Base-by-base conservation (phyloP, 495 filamentous ascomycete species). In the Emericellopsis terricola region DNA sequence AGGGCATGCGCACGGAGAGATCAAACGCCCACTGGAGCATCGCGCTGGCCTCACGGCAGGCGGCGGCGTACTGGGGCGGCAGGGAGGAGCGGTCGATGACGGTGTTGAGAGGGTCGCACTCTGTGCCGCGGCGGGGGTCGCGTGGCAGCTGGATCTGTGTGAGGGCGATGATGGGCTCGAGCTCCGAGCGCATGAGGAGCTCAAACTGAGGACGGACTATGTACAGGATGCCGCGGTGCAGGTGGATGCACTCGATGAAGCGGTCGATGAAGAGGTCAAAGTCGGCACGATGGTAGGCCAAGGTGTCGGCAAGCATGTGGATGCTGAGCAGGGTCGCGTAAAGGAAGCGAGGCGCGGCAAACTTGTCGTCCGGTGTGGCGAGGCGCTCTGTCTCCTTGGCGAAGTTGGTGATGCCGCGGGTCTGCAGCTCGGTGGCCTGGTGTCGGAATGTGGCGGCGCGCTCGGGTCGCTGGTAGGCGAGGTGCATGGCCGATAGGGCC, bases 301-400 rank as follows among this genome's bases (percentile, higher is more conserved):
- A 42, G 1, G 46, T 46, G 24, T 65, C 53, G 35, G 42, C 58
- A 28, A 68, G 52, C 20, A 52, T 41, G 19, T 60, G 52, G 1
- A 57, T 28, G 0, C 51, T 56, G 1, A 63, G 37, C 17, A 53
- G 13, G 2, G 44, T 43, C 6, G 62, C 53, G 34, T 63, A 67
- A 16, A 67, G 39, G 30, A 63, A 56, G 8, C 47, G 30, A 0
- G 56, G 48, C 8, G 57, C 38, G 26, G 55, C 51, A 2, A 41
- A 59, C 0, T 56, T 44, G 10, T 34, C 29, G 9, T 41, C 47
- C 1, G 50, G 17, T 6, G 23, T 26, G 8, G 29, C 29, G 1
- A 35, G 19, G 10, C 18, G 15, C 14, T 27, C 16, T 6, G 24
- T 16, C 13, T 31, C 8, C 3, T 20, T 23, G 18, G 60, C 57